Conservation (phyloP, 805 yeast genomes). For the Cyberlindnera mississippiensis region DNA sequence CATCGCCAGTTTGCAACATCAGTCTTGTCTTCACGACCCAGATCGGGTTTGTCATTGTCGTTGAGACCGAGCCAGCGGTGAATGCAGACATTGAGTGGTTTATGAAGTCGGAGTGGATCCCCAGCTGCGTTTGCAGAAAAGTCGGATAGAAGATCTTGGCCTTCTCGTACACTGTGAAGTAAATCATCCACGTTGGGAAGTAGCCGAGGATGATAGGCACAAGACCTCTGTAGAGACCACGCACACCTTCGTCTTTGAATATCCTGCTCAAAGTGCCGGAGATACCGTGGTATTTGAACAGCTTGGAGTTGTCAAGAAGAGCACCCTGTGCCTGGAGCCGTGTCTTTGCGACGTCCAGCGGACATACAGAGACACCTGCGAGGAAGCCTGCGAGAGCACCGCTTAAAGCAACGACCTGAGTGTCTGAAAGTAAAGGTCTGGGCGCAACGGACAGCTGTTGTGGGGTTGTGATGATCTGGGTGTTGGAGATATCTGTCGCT, state of each 20-base stretch:
- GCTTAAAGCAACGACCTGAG: constrained; percentile 69
- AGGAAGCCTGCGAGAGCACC: constrained; percentile 95
- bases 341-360: constrained; percentile 93
- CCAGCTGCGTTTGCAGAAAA: constrained; percentile 27
- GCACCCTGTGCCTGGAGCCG: constrained; percentile 88
- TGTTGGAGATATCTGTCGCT: constrained; percentile 7
- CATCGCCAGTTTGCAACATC: constrained; percentile 66
- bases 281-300: constrained; percentile 49
- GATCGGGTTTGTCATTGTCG: constrained; percentile 85
- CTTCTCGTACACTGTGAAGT: constrained; percentile 83
- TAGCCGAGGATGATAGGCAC: constrained; percentile 93
- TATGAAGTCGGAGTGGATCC: constrained; percentile 30
- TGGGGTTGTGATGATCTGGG: constrained; percentile 10
- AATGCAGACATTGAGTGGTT: constrained; percentile 58
- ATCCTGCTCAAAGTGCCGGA: constrained; percentile 63
- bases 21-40: constrained; percentile 97
- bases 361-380: constrained; percentile 89
- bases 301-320: constrained; percentile 4
- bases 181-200: constrained; percentile 96
- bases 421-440: constrained; percentile 30
- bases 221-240: constrained; percentile 85
- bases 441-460: neutral
- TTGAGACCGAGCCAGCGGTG: constrained; percentile 83
- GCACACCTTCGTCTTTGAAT: constrained; percentile 68
- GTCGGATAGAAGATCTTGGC: constrained; percentile 56